Conservation (phyloP, 805 yeast species). For the Peterozyma toletana region DNA sequence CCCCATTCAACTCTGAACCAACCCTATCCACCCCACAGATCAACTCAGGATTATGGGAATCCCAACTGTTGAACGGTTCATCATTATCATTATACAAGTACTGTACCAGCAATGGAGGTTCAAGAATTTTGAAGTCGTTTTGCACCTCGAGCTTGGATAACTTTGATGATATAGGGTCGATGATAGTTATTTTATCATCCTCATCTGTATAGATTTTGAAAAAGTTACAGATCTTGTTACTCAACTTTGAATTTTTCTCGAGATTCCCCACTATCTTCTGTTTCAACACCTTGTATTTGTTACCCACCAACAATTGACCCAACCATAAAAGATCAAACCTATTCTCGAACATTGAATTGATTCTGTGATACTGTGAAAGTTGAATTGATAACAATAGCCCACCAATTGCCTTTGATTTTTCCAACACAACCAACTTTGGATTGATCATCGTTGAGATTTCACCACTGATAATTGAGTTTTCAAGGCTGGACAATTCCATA, state of each 20-base stretch:
- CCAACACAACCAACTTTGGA: constrained; percentile 38
- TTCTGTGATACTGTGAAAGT: constrained; percentile 31
- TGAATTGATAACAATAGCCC: constrained; percentile 36
- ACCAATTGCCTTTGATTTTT: constrained; percentile 40
- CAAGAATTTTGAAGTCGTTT: too few relatives aligned
- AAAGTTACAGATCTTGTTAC: too few relatives aligned
- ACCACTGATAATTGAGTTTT: constrained; percentile 34
- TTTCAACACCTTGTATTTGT: constrained; percentile 11
- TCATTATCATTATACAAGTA: too few relatives aligned
- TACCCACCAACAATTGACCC: constrained; percentile 52
- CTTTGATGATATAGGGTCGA: not conserved
- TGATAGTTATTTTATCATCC: not conserved
- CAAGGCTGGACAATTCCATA: constrained; percentile 15
- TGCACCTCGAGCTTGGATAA: not conserved
- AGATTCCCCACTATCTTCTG: too few relatives aligned
- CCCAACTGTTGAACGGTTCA: too few relatives aligned
- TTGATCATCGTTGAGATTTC: constrained; percentile 38
- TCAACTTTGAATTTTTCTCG: too few relatives aligned
- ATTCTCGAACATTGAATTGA: constrained; percentile 60
- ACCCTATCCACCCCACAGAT: too few relatives aligned
- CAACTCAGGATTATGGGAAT: too few relatives aligned
- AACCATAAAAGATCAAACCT: constrained; percentile 64
- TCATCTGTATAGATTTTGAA: too few relatives aligned
- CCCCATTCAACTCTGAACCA: too few relatives aligned
- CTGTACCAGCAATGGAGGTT: too few relatives aligned